Base-by-base conservation (phyloP, 352 stramenopile genomes). In the Phytopythium boreale region DNA sequence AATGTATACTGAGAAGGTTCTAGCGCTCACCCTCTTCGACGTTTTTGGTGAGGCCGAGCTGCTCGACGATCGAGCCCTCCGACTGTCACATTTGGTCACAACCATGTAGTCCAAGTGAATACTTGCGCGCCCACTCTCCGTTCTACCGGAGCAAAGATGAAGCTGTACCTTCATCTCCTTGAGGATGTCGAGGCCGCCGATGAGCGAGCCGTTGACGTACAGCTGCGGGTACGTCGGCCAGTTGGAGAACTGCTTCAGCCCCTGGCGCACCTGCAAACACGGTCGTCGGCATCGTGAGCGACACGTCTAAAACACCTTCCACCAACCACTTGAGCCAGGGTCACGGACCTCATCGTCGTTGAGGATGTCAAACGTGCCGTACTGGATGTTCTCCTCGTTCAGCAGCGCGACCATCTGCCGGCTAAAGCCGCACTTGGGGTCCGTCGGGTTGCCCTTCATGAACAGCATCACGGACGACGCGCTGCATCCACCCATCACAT, bases 151-250 rank as follows among this genome's bases (percentile, higher is more conserved):
- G n/a, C n/a, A n/a, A n/a, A n/a, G n/a, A n/a, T n/a, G n/a, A n/a
- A n/a, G n/a, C n/a, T n/a, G n/a, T n/a, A 84, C 72, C 77, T 97
- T 89, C 85, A 99, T 97, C 75, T 99, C 97, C 70, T 97, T 97
- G 39, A 99, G 66, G 67, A 99, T 98, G 73, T 99, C 97, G 34
- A 99, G 80, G 0, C 97, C 97, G 51, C 97, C 97, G 11, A 99
- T 68, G 34, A 99, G 84, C 67, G 97, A 77, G 49, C 97, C 97
- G 61, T 98, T 96, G n/a, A 99, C 93, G 76, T 99, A 99, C 11
- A 99, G 77, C 70, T 99, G 96, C 15, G 97, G 97, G 80, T 92
- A 99, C n/a, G 97, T 99, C 12, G 97, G 96, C 97, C 97, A 99
- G 80, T 99, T 97, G 46, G 79, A 96, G 63, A 96, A 98, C 62